Base-by-base conservation (phyloP, 345 rosid species). In the Noccaea caerulescens region DNA sequence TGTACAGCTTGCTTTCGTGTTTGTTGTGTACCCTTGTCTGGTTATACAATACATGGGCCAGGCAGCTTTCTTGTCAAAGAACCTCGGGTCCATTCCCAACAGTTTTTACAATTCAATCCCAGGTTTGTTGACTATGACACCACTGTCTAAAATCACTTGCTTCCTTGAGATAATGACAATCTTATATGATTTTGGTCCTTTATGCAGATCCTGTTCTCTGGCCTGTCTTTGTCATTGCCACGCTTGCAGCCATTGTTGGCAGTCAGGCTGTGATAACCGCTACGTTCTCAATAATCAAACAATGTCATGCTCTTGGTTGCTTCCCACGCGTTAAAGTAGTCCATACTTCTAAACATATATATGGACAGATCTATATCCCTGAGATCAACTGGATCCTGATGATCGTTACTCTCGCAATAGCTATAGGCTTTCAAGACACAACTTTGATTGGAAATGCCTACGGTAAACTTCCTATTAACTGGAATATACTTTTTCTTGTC, bases 1-100 rank as follows among this genome's bases (percentile, higher is more conserved):
- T 75, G 20, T 80, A 84, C 92, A 90, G 97, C 84, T 93, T 67
- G 92, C 96, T 10, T 93, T 93, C 72, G 81, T 83, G 18, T 72
- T 82, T 72, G 80, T 85, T 20, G 75, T 93, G 72, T 93, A 93
- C 79, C 98, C 97, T 10, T 90, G 97, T 81, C 82, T 93, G 87
- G 96, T 90, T 71, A 83, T 90, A 64, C 98, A 93, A 78, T 93
- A 93, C 83, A 90, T 93, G 98, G 98, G 96, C 43, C 98, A 93
- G 78, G 96, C 97, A 79, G 97, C 98, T 37, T 93, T 80, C 83
- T 83, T 93, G 70, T 93, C 98, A 34, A 88, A 82, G 82, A 69
- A 90, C 79, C 81, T 77, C 16, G 16, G 14, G 1, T 80, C 79
- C 27, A 63, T 88, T 43, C 32, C 77, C 27, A 38, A 85, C 77